A percentile compares a stretch with the other conserved stretches of the same genome.
These are phyloP conservation scores for Pleurotus tuber-regium DNA, from an alignment of 768 basidiomycete species.

Conservation along the genomic window DNA sequence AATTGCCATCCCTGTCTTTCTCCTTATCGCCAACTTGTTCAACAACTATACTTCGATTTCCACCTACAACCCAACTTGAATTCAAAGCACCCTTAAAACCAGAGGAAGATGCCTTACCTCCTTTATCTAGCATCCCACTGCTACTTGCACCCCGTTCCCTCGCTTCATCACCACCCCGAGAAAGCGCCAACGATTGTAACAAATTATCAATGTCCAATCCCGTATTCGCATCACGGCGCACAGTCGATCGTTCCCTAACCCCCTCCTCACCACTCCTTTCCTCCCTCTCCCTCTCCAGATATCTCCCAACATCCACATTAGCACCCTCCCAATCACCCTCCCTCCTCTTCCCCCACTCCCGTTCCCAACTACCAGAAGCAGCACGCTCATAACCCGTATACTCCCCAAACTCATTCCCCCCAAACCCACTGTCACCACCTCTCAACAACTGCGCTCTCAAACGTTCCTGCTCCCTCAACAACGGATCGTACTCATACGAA, in stretches of 20 bases:
- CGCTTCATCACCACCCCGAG: neutral
- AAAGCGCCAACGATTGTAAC: neutral
- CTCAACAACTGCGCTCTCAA: neutral
- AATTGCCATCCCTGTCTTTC: neutral
- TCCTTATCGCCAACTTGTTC: neutral
- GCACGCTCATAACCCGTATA: neutral
- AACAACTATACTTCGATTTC: neutral
- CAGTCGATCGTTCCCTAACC: conserved; percentile 1
- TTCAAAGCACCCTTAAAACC: too few species aligned
- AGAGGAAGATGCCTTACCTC: neutral
- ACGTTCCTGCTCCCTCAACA: neutral
- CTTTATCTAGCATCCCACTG: conserved; percentile 2
- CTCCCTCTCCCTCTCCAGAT: too few species aligned
- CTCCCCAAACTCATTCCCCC: neutral
- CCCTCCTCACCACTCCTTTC: too few species aligned
- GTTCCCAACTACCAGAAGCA: neutral
- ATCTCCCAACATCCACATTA: neutral
- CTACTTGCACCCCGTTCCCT: neutral
- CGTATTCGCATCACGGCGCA: neutral
- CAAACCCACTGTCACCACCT: neutral
- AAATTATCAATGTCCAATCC: conserved; percentile 3
- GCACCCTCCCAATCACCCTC: neutral
- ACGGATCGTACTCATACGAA: neutral
- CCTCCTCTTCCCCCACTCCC: conserved; percentile 1
- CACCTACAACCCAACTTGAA: neutral